These are phyloP conservation scores for Maudiozyma saulgeensis DNA, from an alignment of 805 yeast species.

Conservation along the genomic window DNA sequence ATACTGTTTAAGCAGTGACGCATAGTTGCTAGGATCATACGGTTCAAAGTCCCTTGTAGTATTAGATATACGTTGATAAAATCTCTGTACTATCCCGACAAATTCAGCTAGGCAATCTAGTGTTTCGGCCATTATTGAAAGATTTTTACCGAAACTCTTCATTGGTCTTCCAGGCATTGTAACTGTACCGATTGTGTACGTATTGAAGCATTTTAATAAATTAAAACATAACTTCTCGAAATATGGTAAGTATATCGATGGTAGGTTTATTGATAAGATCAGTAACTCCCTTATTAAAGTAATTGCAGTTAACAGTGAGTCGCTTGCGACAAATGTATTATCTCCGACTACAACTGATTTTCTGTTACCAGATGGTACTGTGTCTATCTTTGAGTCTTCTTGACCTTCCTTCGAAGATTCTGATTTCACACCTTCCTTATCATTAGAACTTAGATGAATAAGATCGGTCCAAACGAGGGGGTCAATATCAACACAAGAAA, in stretches of 20 bases:
- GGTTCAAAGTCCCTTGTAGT: conserved; percentile 19
- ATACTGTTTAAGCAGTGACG: conserved; percentile 17
- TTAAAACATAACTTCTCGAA: conserved; percentile 39
- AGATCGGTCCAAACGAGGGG: conserved; percentile 41
- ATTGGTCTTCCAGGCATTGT: conserved; percentile 14
- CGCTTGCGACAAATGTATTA: conserved; percentile 49
- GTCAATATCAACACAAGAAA: conserved; percentile 38
- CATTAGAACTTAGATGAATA: conserved; percentile 15
- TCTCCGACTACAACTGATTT: conserved; percentile 41
- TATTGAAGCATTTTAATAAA: conserved; percentile 42
- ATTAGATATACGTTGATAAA: conserved; percentile 20
- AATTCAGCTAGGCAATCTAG: conserved; percentile 34
- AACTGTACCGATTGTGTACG: conserved; percentile 20
- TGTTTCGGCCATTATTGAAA: conserved; percentile 36
- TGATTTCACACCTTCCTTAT: no score
- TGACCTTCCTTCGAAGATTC: conserved; percentile 3
- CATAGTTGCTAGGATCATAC: conserved; percentile 16
- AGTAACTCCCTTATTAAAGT: conserved; percentile 42
- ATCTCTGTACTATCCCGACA: conserved; percentile 22
- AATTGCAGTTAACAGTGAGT: conserved; percentile 36
- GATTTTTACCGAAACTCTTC: conserved; percentile 26
- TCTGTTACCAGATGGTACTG: conserved; percentile 23
- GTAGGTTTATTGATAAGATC: conserved; percentile 48
- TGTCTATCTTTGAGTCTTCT: neutral
- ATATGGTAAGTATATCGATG: conserved; percentile 27